phyloP scores from a whole-genome alignment of 2,329 filamentous ascomycete species.

The Coniella vitis region DNA sequence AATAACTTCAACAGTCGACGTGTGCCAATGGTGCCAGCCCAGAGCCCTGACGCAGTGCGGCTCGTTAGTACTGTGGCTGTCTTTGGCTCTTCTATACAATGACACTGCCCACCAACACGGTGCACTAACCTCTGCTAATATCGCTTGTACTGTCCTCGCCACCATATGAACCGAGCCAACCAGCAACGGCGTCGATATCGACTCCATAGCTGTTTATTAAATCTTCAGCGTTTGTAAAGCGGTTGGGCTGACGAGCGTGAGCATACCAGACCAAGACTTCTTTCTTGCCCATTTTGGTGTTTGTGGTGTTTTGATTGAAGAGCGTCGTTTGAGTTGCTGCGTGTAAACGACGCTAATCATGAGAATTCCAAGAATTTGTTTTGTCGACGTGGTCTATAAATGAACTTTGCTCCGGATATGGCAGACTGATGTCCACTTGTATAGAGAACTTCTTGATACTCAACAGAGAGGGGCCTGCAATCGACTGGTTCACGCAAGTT shows the following conservation, averaged over 20 bases:
- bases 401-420: no score
- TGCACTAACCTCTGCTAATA: slow-evolving; percentile 55
- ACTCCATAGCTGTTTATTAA: slow-evolving; percentile 50
- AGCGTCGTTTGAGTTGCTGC: no score
- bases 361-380: no score
- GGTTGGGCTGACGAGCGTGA: not conserved
- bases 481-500: not conserved
- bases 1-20: slow-evolving; percentile 63
- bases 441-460: not conserved
- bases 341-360: no score
- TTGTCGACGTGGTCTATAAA: no score
- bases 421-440: no score
- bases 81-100: slow-evolving; percentile 26
- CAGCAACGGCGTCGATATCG: slow-evolving; percentile 69
- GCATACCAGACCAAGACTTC: slow-evolving; percentile 21
- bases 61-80: not conserved
- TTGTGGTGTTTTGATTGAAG: not conserved
- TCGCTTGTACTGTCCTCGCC: slow-evolving; percentile 67
- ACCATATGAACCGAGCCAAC: slow-evolving; percentile 70
- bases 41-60: slow-evolving; percentile 35
- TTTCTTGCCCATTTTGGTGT: slow-evolving; percentile 20
- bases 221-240: not conserved
- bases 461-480: not conserved
- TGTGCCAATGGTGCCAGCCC: slow-evolving; percentile 61
- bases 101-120: not conserved